Conservation (phyloP, 2,329 filamentous ascomycete genomes). For the Ceratocystis harringtonii region DNA sequence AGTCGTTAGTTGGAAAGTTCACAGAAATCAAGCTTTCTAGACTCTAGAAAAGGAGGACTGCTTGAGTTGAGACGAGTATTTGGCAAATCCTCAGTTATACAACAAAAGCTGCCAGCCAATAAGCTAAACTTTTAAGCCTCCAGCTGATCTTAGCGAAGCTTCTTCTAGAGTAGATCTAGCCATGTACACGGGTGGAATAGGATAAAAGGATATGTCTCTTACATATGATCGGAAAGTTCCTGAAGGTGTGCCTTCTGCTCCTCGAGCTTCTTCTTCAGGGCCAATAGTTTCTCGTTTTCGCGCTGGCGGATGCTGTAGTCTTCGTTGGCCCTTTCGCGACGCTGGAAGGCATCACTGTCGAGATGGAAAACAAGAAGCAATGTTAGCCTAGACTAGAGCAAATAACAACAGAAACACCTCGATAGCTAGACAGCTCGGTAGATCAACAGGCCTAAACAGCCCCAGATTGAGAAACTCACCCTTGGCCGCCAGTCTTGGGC, state of each 20-base stretch:
- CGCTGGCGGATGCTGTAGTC: constrained; percentile 71
- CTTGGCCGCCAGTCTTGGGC: constrained; percentile 36
- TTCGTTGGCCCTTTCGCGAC: constrained; percentile 78
- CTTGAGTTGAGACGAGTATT: not conserved
- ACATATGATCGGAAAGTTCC: constrained; percentile 80
- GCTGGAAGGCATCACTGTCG: constrained; percentile 74
- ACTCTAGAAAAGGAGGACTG: not conserved
- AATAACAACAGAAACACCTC: not conserved
- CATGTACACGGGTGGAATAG: not conserved
- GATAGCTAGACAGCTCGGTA: not conserved
- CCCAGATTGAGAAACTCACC: constrained; percentile 30
- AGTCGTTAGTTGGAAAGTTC: not conserved
- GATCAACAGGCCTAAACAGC: not conserved
- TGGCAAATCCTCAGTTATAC: not conserved
- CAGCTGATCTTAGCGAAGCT: not conserved
- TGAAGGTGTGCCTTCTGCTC: constrained; percentile 73
- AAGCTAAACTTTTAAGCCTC: not conserved
- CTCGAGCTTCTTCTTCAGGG: constrained; percentile 56
- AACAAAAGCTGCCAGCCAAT: not conserved
- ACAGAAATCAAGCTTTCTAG: not conserved
- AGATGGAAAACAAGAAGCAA: not conserved
- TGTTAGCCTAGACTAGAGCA: not conserved
- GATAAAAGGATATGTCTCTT: constrained; percentile 25
- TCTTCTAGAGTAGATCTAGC: not conserved
- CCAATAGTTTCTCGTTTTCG: constrained; percentile 77